A percentile compares a stretch with the other conserved stretches of the same genome.
These are phyloP conservation scores for Mycena vulgaris DNA, from an alignment of 768 basidiomycete species.

Conservation along the genomic window DNA sequence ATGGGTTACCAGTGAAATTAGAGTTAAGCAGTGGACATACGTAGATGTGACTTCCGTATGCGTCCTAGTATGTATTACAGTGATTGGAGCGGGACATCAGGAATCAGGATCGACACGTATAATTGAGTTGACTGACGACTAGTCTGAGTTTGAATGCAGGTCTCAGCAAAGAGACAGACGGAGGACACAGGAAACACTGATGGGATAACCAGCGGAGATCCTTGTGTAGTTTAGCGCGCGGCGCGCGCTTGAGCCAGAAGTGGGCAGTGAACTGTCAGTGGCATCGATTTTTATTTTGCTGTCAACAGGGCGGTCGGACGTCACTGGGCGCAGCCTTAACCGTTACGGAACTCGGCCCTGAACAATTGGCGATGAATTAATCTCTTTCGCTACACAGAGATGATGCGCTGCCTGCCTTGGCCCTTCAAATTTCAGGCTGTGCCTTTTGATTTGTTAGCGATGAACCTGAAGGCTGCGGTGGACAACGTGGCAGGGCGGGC, in stretches of 20 bases:
- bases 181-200: background rate
- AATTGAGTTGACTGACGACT: background rate
- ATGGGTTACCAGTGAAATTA: constrained; percentile 7
- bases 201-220: background rate
- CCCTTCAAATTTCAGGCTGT: too few species aligned
- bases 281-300: constrained; percentile 1
- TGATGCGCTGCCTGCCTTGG: constrained; percentile 10
- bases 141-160: background rate
- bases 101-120: background rate
- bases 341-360: background rate
- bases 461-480: background rate
- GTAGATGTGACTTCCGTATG: background rate
- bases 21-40: background rate
- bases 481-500: too few species aligned
- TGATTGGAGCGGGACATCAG: background rate
- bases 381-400: background rate
- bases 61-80: background rate
- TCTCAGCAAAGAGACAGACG: background rate
- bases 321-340: background rate
- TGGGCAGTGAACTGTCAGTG: background rate
- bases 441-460: too few species aligned
- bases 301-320: background rate
- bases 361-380: background rate
- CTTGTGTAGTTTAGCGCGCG: too few species aligned
- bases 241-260: background rate